Conservation (phyloP, 257 asterid genomes). For the Solanum piurae region DNA sequence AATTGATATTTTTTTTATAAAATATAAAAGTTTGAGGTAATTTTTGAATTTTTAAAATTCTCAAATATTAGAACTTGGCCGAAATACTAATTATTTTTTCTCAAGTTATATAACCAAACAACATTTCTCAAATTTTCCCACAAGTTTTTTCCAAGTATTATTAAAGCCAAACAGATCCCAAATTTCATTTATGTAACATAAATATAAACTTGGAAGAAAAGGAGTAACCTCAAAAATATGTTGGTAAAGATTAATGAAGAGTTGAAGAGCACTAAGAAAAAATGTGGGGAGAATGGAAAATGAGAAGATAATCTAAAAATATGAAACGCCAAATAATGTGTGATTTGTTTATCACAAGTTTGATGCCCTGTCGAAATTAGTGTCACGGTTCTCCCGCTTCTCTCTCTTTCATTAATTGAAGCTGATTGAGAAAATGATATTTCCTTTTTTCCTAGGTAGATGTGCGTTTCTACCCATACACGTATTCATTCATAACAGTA, state of each 20-base stretch:
- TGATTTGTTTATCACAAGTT: not conserved
- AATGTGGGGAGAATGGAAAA: not conserved
- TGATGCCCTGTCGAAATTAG: not conserved
- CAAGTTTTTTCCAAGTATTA: not conserved
- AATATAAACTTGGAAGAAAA: not conserved
- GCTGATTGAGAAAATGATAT: not conserved
- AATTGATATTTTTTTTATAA: too few relatives aligned
- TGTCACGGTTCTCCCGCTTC: not conserved
- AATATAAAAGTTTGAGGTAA: too few relatives aligned
- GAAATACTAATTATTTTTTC: too few relatives aligned
- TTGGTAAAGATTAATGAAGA: not conserved
- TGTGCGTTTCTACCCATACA: not conserved
- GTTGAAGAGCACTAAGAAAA: not conserved
- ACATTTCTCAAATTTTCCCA: not conserved
- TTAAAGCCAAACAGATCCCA: too few relatives aligned
- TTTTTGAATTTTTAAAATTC: too few relatives aligned
- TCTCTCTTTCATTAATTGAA: not conserved
- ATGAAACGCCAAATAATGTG: not conserved
- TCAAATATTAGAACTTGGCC: too few relatives aligned
- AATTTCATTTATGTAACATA: too few relatives aligned
- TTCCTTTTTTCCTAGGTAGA: not conserved
- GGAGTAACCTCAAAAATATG: not conserved
- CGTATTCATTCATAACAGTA: not conserved
- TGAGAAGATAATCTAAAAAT: not conserved
- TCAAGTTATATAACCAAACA: not conserved